These are phyloP conservation scores for Trypanosoma theileri DNA, from an alignment of 208 protist genomes.

Conservation along the genomic window DNA sequence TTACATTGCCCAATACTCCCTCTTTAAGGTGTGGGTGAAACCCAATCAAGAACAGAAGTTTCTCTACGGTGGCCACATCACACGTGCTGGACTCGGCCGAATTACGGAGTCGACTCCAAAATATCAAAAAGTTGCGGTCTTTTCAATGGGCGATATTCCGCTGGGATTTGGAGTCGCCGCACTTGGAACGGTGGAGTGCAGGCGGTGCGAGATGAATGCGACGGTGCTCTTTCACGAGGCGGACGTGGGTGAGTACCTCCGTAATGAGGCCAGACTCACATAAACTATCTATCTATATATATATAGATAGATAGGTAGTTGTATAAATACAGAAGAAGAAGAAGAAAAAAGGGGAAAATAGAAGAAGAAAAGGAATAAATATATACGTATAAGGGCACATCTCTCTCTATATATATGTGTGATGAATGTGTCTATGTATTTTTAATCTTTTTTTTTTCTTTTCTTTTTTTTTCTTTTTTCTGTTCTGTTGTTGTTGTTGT, in stretches of 20 bases:
- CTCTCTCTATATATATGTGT: too few species aligned
- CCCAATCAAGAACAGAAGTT: conserved; percentile 98
- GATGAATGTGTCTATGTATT: too few species aligned
- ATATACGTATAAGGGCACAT: too few species aligned
- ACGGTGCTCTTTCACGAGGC: conserved; percentile 97
- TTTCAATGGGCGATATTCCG: conserved; percentile 97
- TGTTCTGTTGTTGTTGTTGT: neutral
- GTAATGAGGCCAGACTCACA: conserved; percentile 95
- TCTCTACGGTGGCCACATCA: conserved; percentile 98
- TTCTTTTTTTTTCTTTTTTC: too few species aligned
- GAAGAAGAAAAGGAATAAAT: too few species aligned
- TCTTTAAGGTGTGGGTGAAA: conserved; percentile 99
- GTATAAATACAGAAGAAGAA: neutral
- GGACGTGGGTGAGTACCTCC: conserved; percentile 98
- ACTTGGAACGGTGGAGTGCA: conserved; percentile 95
- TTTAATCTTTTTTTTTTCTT: too few species aligned
- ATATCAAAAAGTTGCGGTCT: conserved; percentile 97
- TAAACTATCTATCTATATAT: too few species aligned
- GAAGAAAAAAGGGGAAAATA: neutral
- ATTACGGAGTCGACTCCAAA: conserved; percentile 98
- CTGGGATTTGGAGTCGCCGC: conserved; percentile 97
- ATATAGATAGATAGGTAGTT: too few species aligned
- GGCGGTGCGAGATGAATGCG: conserved; percentile 95
- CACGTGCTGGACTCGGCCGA: conserved; percentile 96
- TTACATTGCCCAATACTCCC: conserved; percentile 91